Conservation (phyloP, 2,329 filamentous ascomycete species). For the Ophiostoma sp. region DNA sequence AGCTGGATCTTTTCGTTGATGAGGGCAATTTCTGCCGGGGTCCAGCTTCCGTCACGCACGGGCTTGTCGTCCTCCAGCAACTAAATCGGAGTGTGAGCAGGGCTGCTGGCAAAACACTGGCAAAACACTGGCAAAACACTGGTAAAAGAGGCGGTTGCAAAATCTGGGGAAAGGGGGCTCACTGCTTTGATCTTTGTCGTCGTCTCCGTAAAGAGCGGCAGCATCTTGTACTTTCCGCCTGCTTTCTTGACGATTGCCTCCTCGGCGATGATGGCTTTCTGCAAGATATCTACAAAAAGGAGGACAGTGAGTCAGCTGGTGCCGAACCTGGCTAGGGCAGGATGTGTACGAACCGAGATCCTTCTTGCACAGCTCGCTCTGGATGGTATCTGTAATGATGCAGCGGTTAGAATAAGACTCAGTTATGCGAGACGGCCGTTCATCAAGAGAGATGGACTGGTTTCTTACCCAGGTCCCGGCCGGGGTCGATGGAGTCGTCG, state of each 20-base stretch:
- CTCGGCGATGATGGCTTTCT: conserved; percentile 38
- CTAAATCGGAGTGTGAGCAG: conserved; percentile 26
- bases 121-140: not conserved
- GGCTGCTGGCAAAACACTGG: not conserved
- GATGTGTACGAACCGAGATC: conserved; percentile 33
- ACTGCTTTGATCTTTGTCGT: conserved; percentile 39
- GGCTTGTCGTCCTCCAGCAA: conserved; percentile 40
- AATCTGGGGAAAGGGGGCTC: conserved; percentile 11
- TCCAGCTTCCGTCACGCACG: conserved; percentile 42
- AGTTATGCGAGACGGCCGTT: not conserved
- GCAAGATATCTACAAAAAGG: conserved; percentile 36
- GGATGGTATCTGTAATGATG: conserved; percentile 34
- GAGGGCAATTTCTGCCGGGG: conserved; percentile 40
- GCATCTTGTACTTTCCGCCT: conserved; percentile 43
- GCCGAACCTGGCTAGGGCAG: not conserved
- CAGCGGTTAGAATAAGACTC: not conserved
- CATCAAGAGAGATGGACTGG: not conserved
- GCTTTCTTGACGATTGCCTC: conserved; percentile 40
- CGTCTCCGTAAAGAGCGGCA: conserved; percentile 42
- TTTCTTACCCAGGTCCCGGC: conserved; percentile 39
- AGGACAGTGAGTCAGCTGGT: not conserved
- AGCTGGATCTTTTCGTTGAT: conserved; percentile 44
- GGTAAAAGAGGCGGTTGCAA: not conserved
- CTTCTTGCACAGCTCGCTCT: conserved; percentile 40
- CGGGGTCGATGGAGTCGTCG: conserved; percentile 44